Evolutionary conservation across 2,329 filamentous ascomycete genomes (phyloP), one percentile per base, ranked within the genome.

Genomic region (Didymella glomerata): DNA sequence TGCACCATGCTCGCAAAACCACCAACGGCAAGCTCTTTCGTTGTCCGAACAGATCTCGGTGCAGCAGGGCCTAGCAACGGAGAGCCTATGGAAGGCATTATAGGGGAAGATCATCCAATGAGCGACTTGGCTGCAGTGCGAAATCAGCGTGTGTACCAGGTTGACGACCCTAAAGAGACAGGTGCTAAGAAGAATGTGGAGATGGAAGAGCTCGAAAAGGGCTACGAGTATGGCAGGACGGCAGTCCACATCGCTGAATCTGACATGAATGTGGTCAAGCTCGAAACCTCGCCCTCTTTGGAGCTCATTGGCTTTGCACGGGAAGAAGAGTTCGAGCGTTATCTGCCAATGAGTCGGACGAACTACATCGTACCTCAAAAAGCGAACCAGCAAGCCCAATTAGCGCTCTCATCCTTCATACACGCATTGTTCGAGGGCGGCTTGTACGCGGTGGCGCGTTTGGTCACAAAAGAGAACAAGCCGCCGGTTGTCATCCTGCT

Each of bases 211-310:
- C 83, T 99, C 36, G 92, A 92, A n/a, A 96, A 93, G 75, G 95
- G 95, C 0, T 99, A 94, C 71, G 89, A 92, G 71, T 99, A 99
- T 74, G 95, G 95, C 45, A 86, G 93, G 56, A 97, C 94, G 0
- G 92, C 91, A 2, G 94, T 99, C 1, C 89, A 90, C 66, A 97
- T 99, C 66, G 91, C 87, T 65, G 89, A 93, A 67, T 90, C 90
- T 0, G 94, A 99, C 69, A 85, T 90, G 74, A 92, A 93, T 66
- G 88, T 97, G 57, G 96, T 92, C n/a, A 93, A 90, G 64, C 83
- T 97, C 32, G 89, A 96, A 69, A 95, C 92, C 0, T 77, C 80
- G 10, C 88, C 90, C 58, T 84, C 85, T 8, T 87, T 98, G 57
- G 89, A 92, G 3, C 89, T 99, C 41, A 81, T 99, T 50, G 95